Percentiles rank a stretch among this genome's conserved stretches.
phyloP scores from a whole-genome alignment of 495 filamentous ascomycete species.

The Aspergillus steynii region DNA sequence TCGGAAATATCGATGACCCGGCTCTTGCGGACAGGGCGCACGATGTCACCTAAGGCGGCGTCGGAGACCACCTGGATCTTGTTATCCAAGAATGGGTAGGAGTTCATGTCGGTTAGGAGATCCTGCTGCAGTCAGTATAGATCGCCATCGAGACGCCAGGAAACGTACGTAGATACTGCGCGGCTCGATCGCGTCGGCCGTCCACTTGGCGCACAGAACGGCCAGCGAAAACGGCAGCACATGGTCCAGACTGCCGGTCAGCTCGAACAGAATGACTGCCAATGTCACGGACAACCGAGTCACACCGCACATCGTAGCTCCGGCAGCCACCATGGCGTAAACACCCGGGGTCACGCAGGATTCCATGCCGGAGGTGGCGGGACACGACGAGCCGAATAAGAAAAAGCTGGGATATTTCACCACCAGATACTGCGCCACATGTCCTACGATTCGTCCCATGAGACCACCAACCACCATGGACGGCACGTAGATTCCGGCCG shows the following conservation, averaged over 20 bases:
- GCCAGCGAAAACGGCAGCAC: conserved; percentile 93
- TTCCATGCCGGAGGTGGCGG: conserved; percentile 64
- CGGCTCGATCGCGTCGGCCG: conserved; percentile 92
- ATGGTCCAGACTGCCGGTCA: conserved; percentile 92
- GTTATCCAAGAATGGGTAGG: conserved; percentile 93
- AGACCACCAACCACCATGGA: conserved; percentile 98
- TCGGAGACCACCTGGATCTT: conserved; percentile 90
- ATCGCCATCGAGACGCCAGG: background rate
- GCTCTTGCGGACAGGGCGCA: conserved; percentile 67
- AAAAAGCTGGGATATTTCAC: conserved; percentile 68
- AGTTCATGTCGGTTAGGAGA: conserved; percentile 93
- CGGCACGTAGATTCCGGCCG: conserved; percentile 94
- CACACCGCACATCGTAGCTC: conserved; percentile 97
- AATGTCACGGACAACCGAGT: conserved; percentile 92
- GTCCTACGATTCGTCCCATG: conserved; percentile 85
- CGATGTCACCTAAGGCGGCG: conserved; percentile 80
- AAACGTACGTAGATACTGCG: conserved; percentile 82
- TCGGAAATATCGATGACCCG: conserved; percentile 84
- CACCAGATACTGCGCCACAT: conserved; percentile 80
- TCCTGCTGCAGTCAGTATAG: conserved; percentile 54
- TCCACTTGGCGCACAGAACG: conserved; percentile 95
- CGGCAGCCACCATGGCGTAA: conserved; percentile 92
- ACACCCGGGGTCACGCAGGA: conserved; percentile 94
- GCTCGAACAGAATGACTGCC: conserved; percentile 91
- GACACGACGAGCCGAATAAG: conserved; percentile 70